Base-by-base conservation (phyloP, 768 basidiomycete genomes). In the Mycena polygramma region DNA sequence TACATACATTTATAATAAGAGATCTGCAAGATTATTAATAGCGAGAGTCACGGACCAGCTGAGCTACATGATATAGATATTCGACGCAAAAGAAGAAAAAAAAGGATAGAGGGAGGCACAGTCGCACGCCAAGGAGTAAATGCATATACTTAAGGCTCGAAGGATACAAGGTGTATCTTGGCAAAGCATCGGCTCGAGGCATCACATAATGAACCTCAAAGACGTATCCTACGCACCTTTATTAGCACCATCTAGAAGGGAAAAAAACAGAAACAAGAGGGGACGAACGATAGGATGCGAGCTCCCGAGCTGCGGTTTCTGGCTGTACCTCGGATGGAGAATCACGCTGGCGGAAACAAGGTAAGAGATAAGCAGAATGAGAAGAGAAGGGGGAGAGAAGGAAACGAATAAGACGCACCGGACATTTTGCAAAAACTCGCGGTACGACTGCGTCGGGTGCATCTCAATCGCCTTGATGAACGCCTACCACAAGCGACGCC, bases 301-400 rank as follows among this genome's bases (percentile, higher is more conserved):
- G 70, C 90, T 92, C 9, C 91, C 91, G 15, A 94, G 76, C 77
- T 93, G 93, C 5, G 91, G 90, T 70, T 87, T 91, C 84, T 94
- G 92, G 73, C 85, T 88, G 76, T 86, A 94, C 68, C 87, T 82
- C 24, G 87, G 86, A 58, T 85, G 81, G 30, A 93, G 77, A 68
- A 93, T 88, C 24, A 80, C 79, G 49, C 90, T 91, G 68, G n/a
- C 59, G 30, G 24, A 52, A 14, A 6, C 15, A 46, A 15, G 22
- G 59, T 26, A 13, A 69, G 17, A 10, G 37, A 10, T 39, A 13
- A 57, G 45, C 37, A 30, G n/a, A 22, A 20, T 37, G 55, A 46
- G 65, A 26, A 17, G 19, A 36, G 41, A 9, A n/a, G n/a, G n/a
- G 37, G 43, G 37, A 51, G 41, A 48, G 30, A 13, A 59, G 24